Percentiles rank a stretch among this genome's conserved stretches.
These are phyloP conservation scores for Ustilago curta DNA, from an alignment of 1,284 basidiomycete species.

Conservation along the genomic window DNA sequence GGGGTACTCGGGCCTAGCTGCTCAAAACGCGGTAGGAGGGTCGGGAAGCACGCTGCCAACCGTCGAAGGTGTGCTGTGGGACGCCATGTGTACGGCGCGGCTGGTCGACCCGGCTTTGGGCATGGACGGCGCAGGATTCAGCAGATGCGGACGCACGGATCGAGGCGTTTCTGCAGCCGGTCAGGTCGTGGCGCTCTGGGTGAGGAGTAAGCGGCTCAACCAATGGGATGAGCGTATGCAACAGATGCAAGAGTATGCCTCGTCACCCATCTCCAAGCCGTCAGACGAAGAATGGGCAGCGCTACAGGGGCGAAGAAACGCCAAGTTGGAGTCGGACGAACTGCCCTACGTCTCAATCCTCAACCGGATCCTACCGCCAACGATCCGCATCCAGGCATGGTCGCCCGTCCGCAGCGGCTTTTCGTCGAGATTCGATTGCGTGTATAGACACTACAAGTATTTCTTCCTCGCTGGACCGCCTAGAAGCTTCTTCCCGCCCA, in stretches of 20 bases:
- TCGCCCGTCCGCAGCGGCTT: slow-evolving; percentile 85
- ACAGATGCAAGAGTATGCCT: slow-evolving; percentile 13
- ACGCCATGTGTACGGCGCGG: slow-evolving; percentile 72
- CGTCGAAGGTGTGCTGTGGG: slow-evolving; percentile 88
- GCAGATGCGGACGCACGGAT: slow-evolving; percentile 92
- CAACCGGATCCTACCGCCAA: slow-evolving; percentile 88
- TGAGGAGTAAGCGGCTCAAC: slow-evolving; percentile 61
- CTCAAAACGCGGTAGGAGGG: slow-evolving; percentile 70
- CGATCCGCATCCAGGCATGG: slow-evolving; percentile 94
- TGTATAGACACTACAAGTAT: slow-evolving; percentile 94
- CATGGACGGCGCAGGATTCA: slow-evolving; percentile 80
- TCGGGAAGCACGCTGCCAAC: slow-evolving; percentile 78
- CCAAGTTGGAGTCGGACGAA: slow-evolving; percentile 71
- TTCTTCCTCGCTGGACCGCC: slow-evolving; percentile 74
- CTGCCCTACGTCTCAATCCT: slow-evolving; percentile 83
- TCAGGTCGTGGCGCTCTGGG: slow-evolving; percentile 91
- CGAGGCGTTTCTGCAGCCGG: slow-evolving; percentile 92
- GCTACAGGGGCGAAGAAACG: slow-evolving; percentile 48
- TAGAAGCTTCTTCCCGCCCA: slow-evolving; percentile 26
- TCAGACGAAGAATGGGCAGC: slow-evolving; percentile 18
- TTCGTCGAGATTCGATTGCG: slow-evolving; percentile 89
- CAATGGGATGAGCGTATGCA: slow-evolving; percentile 37
- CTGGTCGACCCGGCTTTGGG: slow-evolving; percentile 59
- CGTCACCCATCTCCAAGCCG: not conserved
- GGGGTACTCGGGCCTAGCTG: slow-evolving; percentile 88